phyloP scores from a whole-genome alignment of 768 basidiomycete genomes.

The Auricularia sp. region DNA sequence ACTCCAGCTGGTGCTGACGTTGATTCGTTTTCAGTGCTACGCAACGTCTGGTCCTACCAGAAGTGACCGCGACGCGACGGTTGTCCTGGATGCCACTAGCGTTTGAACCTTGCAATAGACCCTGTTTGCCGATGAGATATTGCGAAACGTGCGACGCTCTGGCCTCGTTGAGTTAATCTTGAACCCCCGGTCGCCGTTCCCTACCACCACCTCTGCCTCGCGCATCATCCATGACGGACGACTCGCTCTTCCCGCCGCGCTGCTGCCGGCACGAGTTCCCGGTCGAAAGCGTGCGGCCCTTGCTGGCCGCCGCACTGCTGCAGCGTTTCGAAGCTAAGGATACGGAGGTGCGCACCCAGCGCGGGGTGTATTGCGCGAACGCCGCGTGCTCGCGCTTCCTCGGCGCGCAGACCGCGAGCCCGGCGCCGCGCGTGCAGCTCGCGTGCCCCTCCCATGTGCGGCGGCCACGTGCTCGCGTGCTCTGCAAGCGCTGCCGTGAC shows the following conservation, averaged over 20 bases:
- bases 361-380: conserved; percentile 32
- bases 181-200: too few species aligned
- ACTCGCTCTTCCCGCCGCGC: conserved; percentile 40
- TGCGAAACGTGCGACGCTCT: not conserved
- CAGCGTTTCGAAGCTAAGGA: conserved; percentile 28
- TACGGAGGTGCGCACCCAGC: conserved; percentile 32
- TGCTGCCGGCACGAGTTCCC: conserved; percentile 37
- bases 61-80: conserved; percentile 44
- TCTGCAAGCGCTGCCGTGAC: not conserved
- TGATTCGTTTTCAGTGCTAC: conserved; percentile 54
- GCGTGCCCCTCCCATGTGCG: not conserved
- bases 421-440: not conserved
- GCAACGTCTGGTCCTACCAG: conserved; percentile 92
- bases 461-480: conserved; percentile 4
- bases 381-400: conserved; percentile 39
- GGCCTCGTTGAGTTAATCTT: too few species aligned
- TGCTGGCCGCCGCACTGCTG: conserved; percentile 18
- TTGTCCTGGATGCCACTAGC: not conserved
- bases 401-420: conserved; percentile 23
- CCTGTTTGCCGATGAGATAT: too few species aligned
- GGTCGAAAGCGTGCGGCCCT: conserved; percentile 19
- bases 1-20: not conserved
- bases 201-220: too few species aligned
- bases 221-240: conserved; percentile 32
- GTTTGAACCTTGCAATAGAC: not conserved